Conservation (phyloP, 1,139 yeast genomes). For the Suhomyces atakaporum region DNA sequence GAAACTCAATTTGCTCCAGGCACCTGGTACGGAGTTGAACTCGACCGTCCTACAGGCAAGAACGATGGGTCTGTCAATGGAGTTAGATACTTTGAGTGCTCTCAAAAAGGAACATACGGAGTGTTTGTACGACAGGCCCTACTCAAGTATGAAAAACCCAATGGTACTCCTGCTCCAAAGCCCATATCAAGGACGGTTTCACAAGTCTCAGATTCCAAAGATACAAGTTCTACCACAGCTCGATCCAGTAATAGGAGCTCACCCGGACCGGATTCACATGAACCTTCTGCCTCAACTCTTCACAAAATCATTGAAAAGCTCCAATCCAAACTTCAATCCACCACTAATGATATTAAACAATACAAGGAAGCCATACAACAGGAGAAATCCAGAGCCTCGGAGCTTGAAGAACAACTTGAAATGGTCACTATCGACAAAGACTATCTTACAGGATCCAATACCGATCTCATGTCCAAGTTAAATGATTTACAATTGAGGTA, state of each 20-base stretch:
- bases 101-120: slow-evolving; percentile 50
- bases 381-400: slow-evolving; percentile 18
- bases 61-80: slow-evolving; percentile 80
- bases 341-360: slow-evolving; percentile 31
- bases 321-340: slow-evolving; percentile 39
- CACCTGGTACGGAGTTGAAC: slow-evolving; percentile 78
- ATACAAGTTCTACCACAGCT: slow-evolving; percentile 1
- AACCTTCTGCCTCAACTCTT: slow-evolving; percentile 9
- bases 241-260: slow-evolving; percentile 2
- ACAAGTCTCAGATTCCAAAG: not conserved
- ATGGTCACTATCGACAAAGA: slow-evolving; percentile 56
- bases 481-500: slow-evolving; percentile 36
- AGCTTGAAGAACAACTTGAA: slow-evolving; percentile 50
- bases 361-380: slow-evolving; percentile 24
- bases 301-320: slow-evolving; percentile 45
- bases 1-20: slow-evolving; percentile 62
- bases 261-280: slow-evolving; percentile 4
- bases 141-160: slow-evolving; percentile 6
- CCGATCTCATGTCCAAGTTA: slow-evolving; percentile 31
- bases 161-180: not conserved
- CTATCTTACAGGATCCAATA: slow-evolving; percentile 46
- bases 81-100: slow-evolving; percentile 58
- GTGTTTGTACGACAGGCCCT: slow-evolving; percentile 53
- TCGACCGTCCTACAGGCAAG: slow-evolving; percentile 65
- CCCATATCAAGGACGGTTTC: not conserved